Evolutionary conservation across 345 rosid genomes (phyloP).

Genomic region (Corymbia maculata): DNA sequence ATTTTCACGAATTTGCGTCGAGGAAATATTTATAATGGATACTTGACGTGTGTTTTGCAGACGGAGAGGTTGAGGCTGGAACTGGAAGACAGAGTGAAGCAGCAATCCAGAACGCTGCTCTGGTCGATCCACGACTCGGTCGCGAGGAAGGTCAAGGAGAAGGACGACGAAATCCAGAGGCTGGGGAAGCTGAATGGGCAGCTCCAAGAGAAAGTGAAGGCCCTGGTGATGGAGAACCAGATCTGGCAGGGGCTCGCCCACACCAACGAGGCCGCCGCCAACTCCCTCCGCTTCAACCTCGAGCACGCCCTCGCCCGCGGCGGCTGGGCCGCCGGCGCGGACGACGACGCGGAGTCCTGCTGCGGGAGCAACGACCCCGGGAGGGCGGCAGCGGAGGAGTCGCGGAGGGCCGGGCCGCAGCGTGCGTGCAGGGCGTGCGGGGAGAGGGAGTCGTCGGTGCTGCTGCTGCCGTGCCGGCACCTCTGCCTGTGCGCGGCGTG

Average conservation of each 20-base stretch:
- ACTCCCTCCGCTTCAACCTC: constrained; percentile 46
- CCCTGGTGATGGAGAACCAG: constrained; percentile 47
- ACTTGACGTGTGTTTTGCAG: constrained; percentile 3
- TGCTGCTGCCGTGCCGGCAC: constrained; percentile 84
- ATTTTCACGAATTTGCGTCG: neutral
- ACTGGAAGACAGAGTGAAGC: constrained; percentile 44
- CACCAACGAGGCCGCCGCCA: constrained; percentile 66
- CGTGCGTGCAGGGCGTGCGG: constrained; percentile 49
- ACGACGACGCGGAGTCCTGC: constrained; percentile 50
- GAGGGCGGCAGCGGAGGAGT: neutral
- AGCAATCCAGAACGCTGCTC: constrained; percentile 45
- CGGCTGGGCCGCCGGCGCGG: constrained; percentile 8
- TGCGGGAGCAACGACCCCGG: constrained; percentile 51
- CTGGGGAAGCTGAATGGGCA: constrained; percentile 47
- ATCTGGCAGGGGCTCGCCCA: constrained; percentile 69
- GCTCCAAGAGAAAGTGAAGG: constrained; percentile 53
- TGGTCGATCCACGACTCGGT: constrained; percentile 33
- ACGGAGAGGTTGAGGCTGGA: constrained; percentile 49
- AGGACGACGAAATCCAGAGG: constrained; percentile 52
- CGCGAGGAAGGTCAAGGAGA: constrained; percentile 36
- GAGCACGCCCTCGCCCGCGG: constrained; percentile 55
- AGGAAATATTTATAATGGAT: neutral
- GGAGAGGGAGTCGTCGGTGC: constrained; percentile 53
- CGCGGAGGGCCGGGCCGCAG: neutral
- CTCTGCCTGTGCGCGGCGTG: constrained; percentile 46